Evolutionary conservation across 2,329 filamentous ascomycete genomes (phyloP), one percentile per base, ranked within the genome.

Genomic region (Acephala macrosclerotiorum): DNA sequence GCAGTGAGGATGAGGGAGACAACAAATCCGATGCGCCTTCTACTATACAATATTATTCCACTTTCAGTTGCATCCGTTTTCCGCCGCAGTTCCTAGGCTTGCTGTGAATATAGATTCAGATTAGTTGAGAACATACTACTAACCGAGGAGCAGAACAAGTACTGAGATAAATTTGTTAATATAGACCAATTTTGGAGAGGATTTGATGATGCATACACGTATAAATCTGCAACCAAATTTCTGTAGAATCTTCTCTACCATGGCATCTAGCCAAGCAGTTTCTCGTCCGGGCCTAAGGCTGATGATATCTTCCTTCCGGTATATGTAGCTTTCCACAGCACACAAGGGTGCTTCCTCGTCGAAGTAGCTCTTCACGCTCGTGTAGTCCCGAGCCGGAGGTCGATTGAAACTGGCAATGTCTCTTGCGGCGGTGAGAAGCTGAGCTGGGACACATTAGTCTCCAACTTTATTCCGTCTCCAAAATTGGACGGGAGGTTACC

Each of bases 231-330:
- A 64, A 18, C 61, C 38, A 16, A 66, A 63, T 3, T 47, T 62
- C 20, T 69, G 65, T 16, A 76, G 55, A 11, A 72, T 47, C 2
- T 58, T 67, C 59, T 80, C 78, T 7, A 81, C 71, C 0, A 61
- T 45, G 6, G 66, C 67, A 63, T 81, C 79, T 1, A 81, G 73
- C 78, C 78, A 80, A 2, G 79, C 77, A 64, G 77, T 73, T 51
- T 80, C 79, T 45, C 79, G 60, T 0, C 77, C 77, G 1, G 76
- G 72, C 3, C 79, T 72, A 0, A 81, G 68, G 0, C 77, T 77
- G 12, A 81, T 70, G 0, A 81, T 65, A 60, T 81, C 80, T 64
- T 80, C 79, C 68, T 76, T 77, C 1, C 72, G 63, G 3, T 73
- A 63, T 14, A 80, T 75, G 65, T 75, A 80, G 0, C 51, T 57